Percentiles rank a stretch among this genome's conserved stretches.
These are phyloP conservation scores for Lenwebbia sp. DNA, from an alignment of 345 rosid species.

Conservation along the genomic window DNA sequence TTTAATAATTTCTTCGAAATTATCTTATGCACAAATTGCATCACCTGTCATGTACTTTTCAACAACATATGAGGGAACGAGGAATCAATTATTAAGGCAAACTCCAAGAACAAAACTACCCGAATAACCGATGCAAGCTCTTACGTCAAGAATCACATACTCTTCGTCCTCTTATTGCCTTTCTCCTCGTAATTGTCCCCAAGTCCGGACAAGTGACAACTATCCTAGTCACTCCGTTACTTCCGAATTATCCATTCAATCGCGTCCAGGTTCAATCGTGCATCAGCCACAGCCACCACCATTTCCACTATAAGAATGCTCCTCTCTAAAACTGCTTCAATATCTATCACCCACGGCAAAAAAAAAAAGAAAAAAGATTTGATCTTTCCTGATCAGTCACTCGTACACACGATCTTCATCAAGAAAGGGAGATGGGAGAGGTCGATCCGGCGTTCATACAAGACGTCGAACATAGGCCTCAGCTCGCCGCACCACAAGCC, in stretches of 20 bases:
- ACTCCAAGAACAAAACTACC: background rate
- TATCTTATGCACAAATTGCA: background rate
- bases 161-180: background rate
- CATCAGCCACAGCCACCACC: background rate
- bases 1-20: background rate
- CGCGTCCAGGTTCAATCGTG: background rate
- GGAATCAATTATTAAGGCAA: background rate
- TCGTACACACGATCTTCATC: background rate
- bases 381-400: background rate
- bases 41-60: background rate
- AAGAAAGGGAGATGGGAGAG: conserved; percentile 11
- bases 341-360: background rate
- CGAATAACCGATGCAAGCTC: background rate
- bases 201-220: background rate
- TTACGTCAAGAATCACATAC: background rate
- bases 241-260: background rate
- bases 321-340: background rate
- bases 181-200: background rate
- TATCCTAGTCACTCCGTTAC: background rate
- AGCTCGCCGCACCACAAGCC: conserved; percentile 1
- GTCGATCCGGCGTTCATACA: conserved; percentile 39
- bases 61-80: background rate
- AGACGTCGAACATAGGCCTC: conserved; percentile 25
- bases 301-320: background rate
- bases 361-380: no score